phyloP scores from a whole-genome alignment of 2,329 filamentous ascomycete genomes.

The Colletotrichum cereale region DNA sequence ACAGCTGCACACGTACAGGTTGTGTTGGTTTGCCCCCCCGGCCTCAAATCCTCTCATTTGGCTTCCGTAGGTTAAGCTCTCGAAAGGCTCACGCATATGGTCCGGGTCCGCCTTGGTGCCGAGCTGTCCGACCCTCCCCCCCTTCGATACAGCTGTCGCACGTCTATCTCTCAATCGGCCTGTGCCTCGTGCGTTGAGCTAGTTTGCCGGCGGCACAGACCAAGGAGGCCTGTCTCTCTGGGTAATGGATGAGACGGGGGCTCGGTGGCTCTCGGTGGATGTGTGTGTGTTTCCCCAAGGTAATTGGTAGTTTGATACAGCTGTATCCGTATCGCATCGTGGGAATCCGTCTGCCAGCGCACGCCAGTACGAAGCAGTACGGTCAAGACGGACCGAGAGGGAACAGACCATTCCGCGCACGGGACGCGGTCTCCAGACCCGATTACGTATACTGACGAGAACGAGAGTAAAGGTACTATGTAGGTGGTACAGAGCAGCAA shows the following conservation, averaged over 20 bases:
- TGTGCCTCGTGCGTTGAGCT: constrained; percentile 22
- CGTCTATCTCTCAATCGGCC: constrained; percentile 34
- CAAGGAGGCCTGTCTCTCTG: constrained; percentile 10
- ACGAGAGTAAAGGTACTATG: too few relatives aligned
- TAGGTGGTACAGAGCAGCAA: not conserved
- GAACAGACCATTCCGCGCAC: constrained; percentile 32
- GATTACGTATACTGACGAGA: constrained; percentile 19
- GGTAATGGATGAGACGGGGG: not conserved
- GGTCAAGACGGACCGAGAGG: not conserved
- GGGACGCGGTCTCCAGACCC: constrained; percentile 17
- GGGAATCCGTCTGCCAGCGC: constrained; percentile 13
- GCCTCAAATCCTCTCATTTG: constrained; percentile 7
- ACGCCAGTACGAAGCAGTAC: constrained; percentile 17
- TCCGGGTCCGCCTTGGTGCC: constrained; percentile 23
- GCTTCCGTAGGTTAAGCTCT: constrained; percentile 36
- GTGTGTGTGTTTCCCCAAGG: too few relatives aligned
- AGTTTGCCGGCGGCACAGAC: constrained; percentile 26
- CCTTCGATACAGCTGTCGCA: constrained; percentile 36
- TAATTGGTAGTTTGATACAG: too few relatives aligned
- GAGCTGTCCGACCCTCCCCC: constrained; percentile 28
- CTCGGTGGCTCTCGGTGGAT: too few relatives aligned
- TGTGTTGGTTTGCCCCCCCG: not conserved
- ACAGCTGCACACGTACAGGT: not conserved
- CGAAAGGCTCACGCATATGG: constrained; percentile 29
- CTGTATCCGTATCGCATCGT: constrained; percentile 24